A percentile compares a stretch with the other conserved stretches of the same genome.
These are phyloP conservation scores for Vickermania ingenoplastis DNA, from an alignment of 208 protist genomes.

Conservation along the genomic window DNA sequence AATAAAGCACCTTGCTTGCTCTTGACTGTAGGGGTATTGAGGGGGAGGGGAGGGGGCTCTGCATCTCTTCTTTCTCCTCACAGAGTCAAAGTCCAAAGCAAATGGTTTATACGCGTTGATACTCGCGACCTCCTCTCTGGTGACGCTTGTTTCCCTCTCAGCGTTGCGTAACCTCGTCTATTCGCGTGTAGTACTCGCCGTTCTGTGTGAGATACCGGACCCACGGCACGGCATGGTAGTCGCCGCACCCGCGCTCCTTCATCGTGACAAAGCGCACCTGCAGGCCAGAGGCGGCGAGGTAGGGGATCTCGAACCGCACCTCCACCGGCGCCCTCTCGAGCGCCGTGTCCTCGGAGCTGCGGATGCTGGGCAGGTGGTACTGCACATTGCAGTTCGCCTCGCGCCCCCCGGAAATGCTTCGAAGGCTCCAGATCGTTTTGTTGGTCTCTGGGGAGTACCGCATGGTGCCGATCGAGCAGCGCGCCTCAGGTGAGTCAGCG, in stretches of 20 bases:
- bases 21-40: too few relatives aligned
- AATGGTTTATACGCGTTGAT: too few relatives aligned
- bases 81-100: too few relatives aligned
- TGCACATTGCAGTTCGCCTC: constrained; percentile 91
- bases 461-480: constrained; percentile 71
- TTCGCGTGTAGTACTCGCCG: constrained; percentile 95
- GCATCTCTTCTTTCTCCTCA: too few relatives aligned
- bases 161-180: too few relatives aligned
- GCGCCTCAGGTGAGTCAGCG: constrained; percentile 94
- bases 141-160: too few relatives aligned
- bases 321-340: constrained; percentile 88
- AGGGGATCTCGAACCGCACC: constrained; percentile 98
- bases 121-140: too few relatives aligned
- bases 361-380: constrained; percentile 94
- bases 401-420: constrained; percentile 92
- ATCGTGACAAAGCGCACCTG: constrained; percentile 99
- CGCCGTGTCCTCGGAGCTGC: constrained; percentile 59
- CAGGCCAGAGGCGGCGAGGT: constrained; percentile 97
- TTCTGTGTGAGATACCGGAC: constrained; percentile 98
- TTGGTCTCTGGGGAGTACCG: constrained; percentile 97
- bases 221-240: constrained; percentile 97
- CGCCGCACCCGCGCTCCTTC: constrained; percentile 87
- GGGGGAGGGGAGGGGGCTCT: too few relatives aligned
- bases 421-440: constrained; percentile 96
- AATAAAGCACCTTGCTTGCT: too few relatives aligned